Conservation (phyloP, 176 grass and related monocot genomes). For the Saccharum spontaneum region DNA sequence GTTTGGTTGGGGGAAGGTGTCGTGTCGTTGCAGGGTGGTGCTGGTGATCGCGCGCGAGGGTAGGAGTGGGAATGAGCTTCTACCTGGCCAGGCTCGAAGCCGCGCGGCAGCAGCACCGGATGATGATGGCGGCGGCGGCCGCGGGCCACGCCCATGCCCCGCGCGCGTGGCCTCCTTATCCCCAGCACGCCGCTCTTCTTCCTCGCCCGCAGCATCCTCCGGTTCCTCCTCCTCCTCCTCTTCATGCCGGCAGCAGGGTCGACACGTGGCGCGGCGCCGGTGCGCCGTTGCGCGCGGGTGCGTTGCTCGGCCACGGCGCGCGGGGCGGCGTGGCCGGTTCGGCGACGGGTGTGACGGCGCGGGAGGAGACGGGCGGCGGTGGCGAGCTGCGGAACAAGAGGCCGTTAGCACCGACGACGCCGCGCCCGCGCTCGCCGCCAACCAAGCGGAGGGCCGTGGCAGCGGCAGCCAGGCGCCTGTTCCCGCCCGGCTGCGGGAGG, state of each 20-base stretch:
- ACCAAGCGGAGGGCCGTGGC: slow-evolving; percentile 18
- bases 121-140: background rate
- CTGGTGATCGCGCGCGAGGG: background rate
- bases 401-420: background rate
- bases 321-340: background rate
- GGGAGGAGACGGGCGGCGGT: background rate
- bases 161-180: background rate
- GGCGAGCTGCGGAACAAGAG: background rate
- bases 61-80: background rate
- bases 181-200: background rate
- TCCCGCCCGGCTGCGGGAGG: slow-evolving; percentile 36
- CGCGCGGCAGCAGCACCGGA: background rate
- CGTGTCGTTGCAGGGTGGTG: background rate
- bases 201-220: too few relatives aligned
- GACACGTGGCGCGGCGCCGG: background rate
- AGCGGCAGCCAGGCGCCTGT: slow-evolving; percentile 1
- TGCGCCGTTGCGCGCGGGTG: too few relatives aligned
- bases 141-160: background rate
- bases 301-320: background rate
- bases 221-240: background rate
- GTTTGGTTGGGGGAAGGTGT: too few relatives aligned
- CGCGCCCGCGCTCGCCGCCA: background rate
- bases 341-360: background rate
- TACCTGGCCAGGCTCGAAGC: background rate
- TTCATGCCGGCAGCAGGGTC: background rate